These are phyloP conservation scores for Brassica rapa DNA, from an alignment of 345 rosid genomes.

Conservation along the genomic window DNA sequence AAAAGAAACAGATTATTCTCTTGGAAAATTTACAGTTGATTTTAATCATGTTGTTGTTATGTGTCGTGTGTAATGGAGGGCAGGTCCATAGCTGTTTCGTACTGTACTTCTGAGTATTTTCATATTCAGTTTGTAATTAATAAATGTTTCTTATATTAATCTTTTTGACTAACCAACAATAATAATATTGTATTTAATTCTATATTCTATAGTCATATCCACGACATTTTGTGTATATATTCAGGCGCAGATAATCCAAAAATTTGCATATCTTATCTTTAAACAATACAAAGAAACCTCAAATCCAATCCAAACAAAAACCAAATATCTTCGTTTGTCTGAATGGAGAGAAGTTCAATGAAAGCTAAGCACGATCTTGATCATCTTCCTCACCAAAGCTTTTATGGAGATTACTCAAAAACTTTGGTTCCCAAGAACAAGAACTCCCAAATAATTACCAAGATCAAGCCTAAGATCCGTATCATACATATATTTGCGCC, in stretches of 20 bases:
- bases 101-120: constrained; percentile 5
- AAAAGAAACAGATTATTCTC: constrained; percentile 26
- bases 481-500: constrained; percentile 89
- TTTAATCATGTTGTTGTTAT: neutral
- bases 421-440: constrained; percentile 43
- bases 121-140: constrained; percentile 9
- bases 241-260: constrained; percentile 28
- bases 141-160: neutral
- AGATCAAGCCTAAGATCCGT: constrained; percentile 73
- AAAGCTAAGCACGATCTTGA: constrained; percentile 25
- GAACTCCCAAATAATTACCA: constrained; percentile 57
- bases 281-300: constrained; percentile 19
- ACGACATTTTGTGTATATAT: constrained; percentile 20
- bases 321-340: neutral
- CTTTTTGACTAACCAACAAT: constrained; percentile 23
- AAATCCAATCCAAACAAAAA: neutral
- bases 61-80: constrained; percentile 23
- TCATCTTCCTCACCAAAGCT: constrained; percentile 27
- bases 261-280: constrained; percentile 12
- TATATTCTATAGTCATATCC: neutral
- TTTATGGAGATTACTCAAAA: constrained; percentile 28
- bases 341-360: constrained; percentile 34
- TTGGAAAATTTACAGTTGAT: constrained; percentile 3
- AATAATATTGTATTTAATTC: constrained; percentile 17
- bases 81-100: constrained; percentile 28